phyloP scores from a whole-genome alignment of 306 rosid genomes.

The Cucumis cinereus region DNA sequence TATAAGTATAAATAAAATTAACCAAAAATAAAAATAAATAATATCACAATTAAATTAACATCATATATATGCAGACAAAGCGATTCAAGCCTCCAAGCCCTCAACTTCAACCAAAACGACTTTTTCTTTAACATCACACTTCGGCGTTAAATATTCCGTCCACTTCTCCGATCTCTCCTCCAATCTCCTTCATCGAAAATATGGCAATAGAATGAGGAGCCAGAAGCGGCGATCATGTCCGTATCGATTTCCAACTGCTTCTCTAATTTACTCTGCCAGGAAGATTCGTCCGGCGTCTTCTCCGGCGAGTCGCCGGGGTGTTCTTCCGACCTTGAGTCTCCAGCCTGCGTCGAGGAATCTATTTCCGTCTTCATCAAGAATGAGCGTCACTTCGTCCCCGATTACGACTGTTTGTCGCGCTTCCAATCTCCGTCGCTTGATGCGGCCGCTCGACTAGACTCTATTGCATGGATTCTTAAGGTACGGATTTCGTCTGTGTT shows the following conservation, averaged over 20 bases:
- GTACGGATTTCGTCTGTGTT: conserved; percentile 18
- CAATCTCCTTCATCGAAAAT: neutral
- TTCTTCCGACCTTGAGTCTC: conserved; percentile 43
- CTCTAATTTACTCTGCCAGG: conserved; percentile 62
- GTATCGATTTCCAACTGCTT: conserved; percentile 54
- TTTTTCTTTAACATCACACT: neutral
- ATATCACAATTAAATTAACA: neutral
- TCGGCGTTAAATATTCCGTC: conserved; percentile 1
- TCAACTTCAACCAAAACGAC: neutral
- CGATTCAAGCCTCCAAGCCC: conserved; percentile 18
- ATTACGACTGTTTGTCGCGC: conserved; percentile 52
- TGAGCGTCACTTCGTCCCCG: conserved; percentile 70
- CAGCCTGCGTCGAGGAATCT: conserved; percentile 40
- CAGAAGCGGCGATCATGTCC: conserved; percentile 42
- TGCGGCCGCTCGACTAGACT: conserved; percentile 58
- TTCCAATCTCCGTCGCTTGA: conserved; percentile 51
- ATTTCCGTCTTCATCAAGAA: conserved; percentile 71
- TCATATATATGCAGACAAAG: neutral
- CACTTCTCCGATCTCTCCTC: conserved; percentile 1
- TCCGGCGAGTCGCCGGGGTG: conserved; percentile 57
- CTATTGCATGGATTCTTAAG: conserved; percentile 98
- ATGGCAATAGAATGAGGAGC: conserved; percentile 54
- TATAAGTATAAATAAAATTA: neutral
- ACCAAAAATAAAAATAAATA: neutral
- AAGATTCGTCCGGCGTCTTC: conserved; percentile 46